Percentiles rank a stretch among this genome's conserved stretches.
These are phyloP conservation scores for Sclerotinia borealis DNA, from an alignment of 2,329 filamentous ascomycete species.

Conservation along the genomic window DNA sequence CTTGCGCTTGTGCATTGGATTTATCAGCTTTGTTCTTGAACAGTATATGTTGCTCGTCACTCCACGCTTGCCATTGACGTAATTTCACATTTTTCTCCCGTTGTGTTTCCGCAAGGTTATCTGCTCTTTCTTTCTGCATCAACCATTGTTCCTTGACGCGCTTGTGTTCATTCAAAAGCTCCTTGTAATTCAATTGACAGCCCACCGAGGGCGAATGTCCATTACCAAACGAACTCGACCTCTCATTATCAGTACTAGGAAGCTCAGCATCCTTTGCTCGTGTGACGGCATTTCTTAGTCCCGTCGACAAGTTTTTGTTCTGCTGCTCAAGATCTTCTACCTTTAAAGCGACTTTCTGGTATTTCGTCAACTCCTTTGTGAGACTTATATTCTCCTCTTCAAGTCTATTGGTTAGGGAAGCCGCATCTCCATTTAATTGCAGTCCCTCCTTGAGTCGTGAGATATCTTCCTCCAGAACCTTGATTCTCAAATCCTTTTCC, in stretches of 20 bases:
- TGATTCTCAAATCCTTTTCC: slow-evolving; percentile 6
- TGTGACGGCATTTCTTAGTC: slow-evolving; percentile 16
- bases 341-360: slow-evolving; percentile 10
- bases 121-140: slow-evolving; percentile 4
- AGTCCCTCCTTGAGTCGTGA: slow-evolving; percentile 18
- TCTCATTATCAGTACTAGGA: slow-evolving; percentile 2
- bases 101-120: not conserved
- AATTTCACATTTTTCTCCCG: not conserved
- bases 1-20: not conserved
- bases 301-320: slow-evolving; percentile 21
- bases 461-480: slow-evolving; percentile 6
- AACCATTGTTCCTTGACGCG: slow-evolving; percentile 7
- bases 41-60: not conserved
- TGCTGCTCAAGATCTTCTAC: slow-evolving; percentile 23
- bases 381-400: slow-evolving; percentile 18
- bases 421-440: slow-evolving; percentile 13
- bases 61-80: not conserved
- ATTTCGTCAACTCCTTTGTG: slow-evolving; percentile 20
- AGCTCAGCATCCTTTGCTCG: slow-evolving; percentile 1
- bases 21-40: not conserved
- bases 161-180: not conserved
- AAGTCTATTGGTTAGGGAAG: slow-evolving; percentile 15
- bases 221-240: not conserved
- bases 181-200: not conserved
- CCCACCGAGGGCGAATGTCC: not conserved